Percentiles rank a stretch among this genome's conserved stretches.
Conservation (phyloP, 164 flowering plant genomes). For the Stephania japonica region DNA sequence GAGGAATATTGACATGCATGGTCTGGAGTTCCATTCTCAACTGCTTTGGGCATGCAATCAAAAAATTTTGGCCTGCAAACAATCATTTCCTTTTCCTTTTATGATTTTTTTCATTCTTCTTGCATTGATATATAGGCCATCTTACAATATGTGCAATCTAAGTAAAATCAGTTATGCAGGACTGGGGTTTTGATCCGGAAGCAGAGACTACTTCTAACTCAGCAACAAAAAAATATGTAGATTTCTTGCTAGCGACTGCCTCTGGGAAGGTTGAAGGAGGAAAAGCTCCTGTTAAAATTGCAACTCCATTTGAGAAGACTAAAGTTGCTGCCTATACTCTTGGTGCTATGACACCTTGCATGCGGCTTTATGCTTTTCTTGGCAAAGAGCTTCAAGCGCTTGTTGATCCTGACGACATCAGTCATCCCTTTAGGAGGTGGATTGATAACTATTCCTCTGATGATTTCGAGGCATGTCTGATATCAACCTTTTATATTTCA, state of each 20-base stretch:
- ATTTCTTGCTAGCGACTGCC: conserved; percentile 87
- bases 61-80: background rate
- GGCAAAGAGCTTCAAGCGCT: conserved; percentile 59
- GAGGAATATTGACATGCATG: background rate
- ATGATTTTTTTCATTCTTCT: background rate
- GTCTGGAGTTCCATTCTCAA: background rate
- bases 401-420: conserved; percentile 28
- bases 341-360: conserved; percentile 91
- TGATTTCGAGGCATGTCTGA: conserved; percentile 58
- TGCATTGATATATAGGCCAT: background rate
- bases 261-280: conserved; percentile 90
- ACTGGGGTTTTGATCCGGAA: conserved; percentile 58
- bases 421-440: conserved; percentile 74
- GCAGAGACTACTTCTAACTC: conserved; percentile 44
- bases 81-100: background rate
- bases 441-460: conserved; percentile 63
- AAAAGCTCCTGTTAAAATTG: conserved; percentile 76
- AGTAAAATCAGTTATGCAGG: conserved; percentile 42
- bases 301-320: conserved; percentile 94
- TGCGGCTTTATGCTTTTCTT: conserved; percentile 79
- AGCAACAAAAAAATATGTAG: conserved; percentile 66
- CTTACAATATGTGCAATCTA: conserved; percentile 9
- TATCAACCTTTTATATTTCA: background rate
- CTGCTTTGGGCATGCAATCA: background rate
- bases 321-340: conserved; percentile 90